A percentile compares a stretch with the other conserved stretches of the same genome.
Conservation (phyloP, 768 basidiomycete genomes). For the Crucibulum laeve region DNA sequence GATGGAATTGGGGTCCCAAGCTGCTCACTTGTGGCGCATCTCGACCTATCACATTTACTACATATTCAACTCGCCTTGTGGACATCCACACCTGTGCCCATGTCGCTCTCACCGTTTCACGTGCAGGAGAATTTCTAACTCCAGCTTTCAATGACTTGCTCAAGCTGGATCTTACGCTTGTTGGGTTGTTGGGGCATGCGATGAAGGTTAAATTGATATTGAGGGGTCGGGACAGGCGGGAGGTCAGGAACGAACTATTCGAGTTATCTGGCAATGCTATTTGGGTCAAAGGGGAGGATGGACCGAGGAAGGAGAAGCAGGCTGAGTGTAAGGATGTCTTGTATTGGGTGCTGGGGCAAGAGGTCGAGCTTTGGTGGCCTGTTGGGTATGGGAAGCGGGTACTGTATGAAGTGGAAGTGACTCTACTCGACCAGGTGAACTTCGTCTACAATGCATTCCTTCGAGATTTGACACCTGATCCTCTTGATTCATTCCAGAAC, state of each 20-base stretch:
- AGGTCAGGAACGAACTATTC: too few species aligned
- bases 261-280: too few species aligned
- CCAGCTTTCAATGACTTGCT: too few species aligned
- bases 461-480: neutral
- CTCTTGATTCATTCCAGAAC: constrained; percentile 19
- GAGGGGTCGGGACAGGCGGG: too few species aligned
- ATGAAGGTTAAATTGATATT: too few species aligned
- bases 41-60: constrained; percentile 63
- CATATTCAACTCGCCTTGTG: constrained; percentile 51
- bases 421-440: constrained; percentile 36
- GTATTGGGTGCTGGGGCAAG: too few species aligned
- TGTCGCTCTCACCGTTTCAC: constrained; percentile 38
- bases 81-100: constrained; percentile 53
- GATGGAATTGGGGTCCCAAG: constrained; percentile 80
- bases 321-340: too few species aligned
- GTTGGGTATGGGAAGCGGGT: constrained; percentile 70
- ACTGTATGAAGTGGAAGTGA: constrained; percentile 54
- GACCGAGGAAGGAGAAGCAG: too few species aligned
- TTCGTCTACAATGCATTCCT: constrained; percentile 9
- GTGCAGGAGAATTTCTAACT: too few species aligned
- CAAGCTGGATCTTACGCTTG: too few species aligned
- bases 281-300: constrained; percentile 37
- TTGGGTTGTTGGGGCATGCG: too few species aligned
- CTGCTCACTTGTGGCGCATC: constrained; percentile 83
- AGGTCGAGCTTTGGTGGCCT: constrained; percentile 76